These are phyloP conservation scores for Panus rudis DNA, from an alignment of 768 basidiomycete genomes.

Conservation along the genomic window DNA sequence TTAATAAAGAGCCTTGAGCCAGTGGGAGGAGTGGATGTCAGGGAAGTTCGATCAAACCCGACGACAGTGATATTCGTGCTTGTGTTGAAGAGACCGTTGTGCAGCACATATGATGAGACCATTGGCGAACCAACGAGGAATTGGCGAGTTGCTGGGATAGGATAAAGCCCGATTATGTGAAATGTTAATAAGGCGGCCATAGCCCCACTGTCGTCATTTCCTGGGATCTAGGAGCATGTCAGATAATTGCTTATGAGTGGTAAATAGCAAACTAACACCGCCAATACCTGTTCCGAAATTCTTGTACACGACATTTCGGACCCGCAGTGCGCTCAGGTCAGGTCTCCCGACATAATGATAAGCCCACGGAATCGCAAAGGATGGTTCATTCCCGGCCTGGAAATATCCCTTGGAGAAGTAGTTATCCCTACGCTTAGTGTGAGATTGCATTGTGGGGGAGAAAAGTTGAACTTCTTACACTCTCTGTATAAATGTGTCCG, in stretches of 20 bases:
- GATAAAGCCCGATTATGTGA: conserved; percentile 45
- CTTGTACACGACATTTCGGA: conserved; percentile 36
- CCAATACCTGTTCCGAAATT: conserved; percentile 40
- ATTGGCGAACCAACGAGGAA: conserved; percentile 43
- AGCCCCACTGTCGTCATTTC: conserved; percentile 47
- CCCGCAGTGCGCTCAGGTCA: conserved; percentile 39
- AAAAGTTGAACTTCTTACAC: conserved; percentile 24
- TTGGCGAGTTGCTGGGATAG: conserved; percentile 39
- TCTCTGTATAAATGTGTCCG: conserved; percentile 33
- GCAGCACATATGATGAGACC: conserved; percentile 37
- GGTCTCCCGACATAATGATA: conserved; percentile 47
- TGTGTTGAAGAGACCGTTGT: conserved; percentile 32
- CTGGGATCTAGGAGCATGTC: conserved; percentile 32
- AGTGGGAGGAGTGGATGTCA: conserved; percentile 30
- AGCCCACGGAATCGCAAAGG: conserved; percentile 39
- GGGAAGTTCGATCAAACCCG: conserved; percentile 33
- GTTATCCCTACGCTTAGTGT: conserved; percentile 27
- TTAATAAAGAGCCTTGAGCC: conserved; percentile 39
- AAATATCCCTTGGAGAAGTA: conserved; percentile 42
- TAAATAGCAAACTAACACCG: conserved; percentile 27
- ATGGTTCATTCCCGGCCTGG: conserved; percentile 43
- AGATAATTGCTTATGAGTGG: not conserved
- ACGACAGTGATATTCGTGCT: conserved; percentile 34
- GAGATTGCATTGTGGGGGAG: not conserved
- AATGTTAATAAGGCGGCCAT: conserved; percentile 45